These are phyloP conservation scores for Vairimorpha ceranae DNA, from an alignment of 371 early-diverging fungal genomes.

Conservation along the genomic window DNA sequence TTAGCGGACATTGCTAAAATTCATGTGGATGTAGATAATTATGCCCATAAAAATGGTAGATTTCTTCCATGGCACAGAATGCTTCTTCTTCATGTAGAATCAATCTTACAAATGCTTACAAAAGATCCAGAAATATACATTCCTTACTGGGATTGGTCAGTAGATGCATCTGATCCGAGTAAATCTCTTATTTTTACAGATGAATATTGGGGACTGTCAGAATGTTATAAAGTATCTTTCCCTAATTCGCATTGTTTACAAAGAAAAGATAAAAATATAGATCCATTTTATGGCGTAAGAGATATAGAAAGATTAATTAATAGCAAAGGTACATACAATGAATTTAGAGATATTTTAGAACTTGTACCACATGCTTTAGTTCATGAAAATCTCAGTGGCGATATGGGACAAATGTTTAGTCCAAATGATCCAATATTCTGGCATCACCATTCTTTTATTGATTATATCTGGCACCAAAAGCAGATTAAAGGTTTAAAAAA, in stretches of 20 bases:
- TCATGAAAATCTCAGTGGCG: conserved; percentile 64
- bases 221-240: conserved; percentile 30
- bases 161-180: conserved; percentile 43
- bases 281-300: conserved; percentile 56
- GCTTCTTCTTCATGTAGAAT: conserved; percentile 56
- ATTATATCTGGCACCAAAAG: conserved; percentile 65
- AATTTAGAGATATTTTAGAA: conserved; percentile 62
- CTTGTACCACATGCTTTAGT: conserved; percentile 63
- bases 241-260: conserved; percentile 52
- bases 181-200: conserved; percentile 19
- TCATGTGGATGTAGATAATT: conserved; percentile 51
- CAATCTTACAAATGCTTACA: conserved; percentile 45
- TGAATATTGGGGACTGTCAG: conserved; percentile 13
- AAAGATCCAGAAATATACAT: conserved; percentile 62
- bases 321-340: conserved; percentile 53
- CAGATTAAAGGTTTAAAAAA: conserved; percentile 43
- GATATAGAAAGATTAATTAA: conserved; percentile 60
- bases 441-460: conserved; percentile 66
- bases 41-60: conserved; percentile 54
- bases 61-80: conserved; percentile 63
- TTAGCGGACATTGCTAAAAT: conserved; percentile 21
- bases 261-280: conserved; percentile 46
- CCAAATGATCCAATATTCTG: conserved; percentile 66
- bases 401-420: conserved; percentile 45
- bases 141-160: conserved; percentile 66